Conservation (phyloP, 768 basidiomycete species). For the Boletus sensibilis region DNA sequence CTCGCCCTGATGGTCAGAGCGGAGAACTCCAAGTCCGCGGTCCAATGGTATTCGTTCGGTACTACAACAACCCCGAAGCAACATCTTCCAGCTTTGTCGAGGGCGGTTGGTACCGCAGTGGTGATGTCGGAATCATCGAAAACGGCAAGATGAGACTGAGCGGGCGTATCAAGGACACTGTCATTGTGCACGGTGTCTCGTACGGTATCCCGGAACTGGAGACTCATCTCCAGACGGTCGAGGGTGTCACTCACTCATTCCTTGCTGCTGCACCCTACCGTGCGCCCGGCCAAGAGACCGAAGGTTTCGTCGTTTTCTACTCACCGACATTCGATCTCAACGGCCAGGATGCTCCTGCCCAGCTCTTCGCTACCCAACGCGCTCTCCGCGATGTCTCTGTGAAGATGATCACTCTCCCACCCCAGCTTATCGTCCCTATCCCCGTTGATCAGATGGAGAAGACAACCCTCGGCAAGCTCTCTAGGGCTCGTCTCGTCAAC, state of each 20-base stretch:
- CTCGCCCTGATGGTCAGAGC: conserved; percentile 15
- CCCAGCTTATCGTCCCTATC: background rate
- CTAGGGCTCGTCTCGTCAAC: conserved; percentile 36
- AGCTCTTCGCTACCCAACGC: conserved; percentile 28
- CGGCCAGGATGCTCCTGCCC: conserved; percentile 24
- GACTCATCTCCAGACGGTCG: conserved; percentile 37
- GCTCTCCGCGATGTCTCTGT: conserved; percentile 31
- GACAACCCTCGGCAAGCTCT: conserved; percentile 48
- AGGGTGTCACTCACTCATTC: conserved; percentile 33
- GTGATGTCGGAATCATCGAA: conserved; percentile 47
- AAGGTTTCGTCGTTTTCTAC: conserved; percentile 43
- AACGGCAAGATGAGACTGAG: conserved; percentile 30
- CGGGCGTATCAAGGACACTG: conserved; percentile 1
- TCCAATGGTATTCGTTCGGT: background rate
- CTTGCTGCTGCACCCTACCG: conserved; percentile 39
- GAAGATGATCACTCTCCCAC: conserved; percentile 24
- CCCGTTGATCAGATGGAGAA: conserved; percentile 38
- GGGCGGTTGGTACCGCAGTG: conserved; percentile 61
- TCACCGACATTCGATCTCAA: conserved; percentile 23
- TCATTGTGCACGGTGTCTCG: conserved; percentile 1
- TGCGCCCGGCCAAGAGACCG: conserved; percentile 36
- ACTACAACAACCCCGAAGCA: background rate
- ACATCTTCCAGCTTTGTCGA: conserved; percentile 39
- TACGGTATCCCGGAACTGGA: conserved; percentile 26
- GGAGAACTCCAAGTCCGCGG: conserved; percentile 3